Evolutionary conservation across 176 grass and related monocot genomes (phyloP).

Genomic region (Lolium multiflorum): DNA sequence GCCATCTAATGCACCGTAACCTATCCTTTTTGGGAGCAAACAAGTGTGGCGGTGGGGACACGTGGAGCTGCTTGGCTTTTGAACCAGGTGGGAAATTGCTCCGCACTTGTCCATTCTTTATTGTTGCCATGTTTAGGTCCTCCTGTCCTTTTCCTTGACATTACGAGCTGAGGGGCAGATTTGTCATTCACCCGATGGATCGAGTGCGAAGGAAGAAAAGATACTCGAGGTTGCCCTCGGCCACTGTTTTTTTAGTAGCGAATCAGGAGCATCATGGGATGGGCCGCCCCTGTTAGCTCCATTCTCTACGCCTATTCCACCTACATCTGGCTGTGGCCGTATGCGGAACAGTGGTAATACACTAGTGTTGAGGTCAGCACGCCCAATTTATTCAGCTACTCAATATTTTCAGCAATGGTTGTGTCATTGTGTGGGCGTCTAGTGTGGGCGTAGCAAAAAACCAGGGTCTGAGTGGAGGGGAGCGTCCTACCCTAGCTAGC

Average conservation of each 20-base stretch:
- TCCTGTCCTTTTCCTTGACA: background rate
- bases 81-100: slow-evolving; percentile 21
- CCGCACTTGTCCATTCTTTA: background rate
- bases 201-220: background rate
- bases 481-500: background rate
- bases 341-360: background rate
- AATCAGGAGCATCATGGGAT: background rate
- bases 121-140: background rate
- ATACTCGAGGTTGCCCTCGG: background rate
- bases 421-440: no score
- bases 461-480: background rate
- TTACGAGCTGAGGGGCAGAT: background rate
- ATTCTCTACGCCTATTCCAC: background rate
- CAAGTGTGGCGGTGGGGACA: slow-evolving; percentile 16
- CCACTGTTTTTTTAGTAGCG: slow-evolving; percentile 6
- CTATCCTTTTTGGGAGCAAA: slow-evolving; percentile 6
- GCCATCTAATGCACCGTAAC: background rate
- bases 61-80: slow-evolving; percentile 20
- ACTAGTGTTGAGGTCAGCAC: background rate
- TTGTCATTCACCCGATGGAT: background rate
- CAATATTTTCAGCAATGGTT: background rate
- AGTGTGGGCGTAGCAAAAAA: background rate
- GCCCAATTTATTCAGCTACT: no score
- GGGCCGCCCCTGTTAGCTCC: background rate
- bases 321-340: background rate